phyloP scores from a whole-genome alignment of 1,284 basidiomycete genomes.

The Flammula alnicola region DNA sequence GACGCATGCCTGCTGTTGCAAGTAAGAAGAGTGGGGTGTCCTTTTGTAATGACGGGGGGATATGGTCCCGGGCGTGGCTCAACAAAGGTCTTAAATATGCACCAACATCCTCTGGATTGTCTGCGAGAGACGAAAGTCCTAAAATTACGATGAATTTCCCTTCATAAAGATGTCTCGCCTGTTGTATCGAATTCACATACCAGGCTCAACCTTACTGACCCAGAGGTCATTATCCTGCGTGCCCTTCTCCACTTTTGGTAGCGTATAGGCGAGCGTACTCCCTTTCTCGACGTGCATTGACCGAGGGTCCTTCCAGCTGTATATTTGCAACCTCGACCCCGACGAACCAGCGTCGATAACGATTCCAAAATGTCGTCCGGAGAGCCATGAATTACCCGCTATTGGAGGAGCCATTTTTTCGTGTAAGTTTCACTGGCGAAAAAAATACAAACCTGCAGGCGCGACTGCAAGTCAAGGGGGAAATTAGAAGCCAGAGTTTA shows the following conservation, averaged over 20 bases:
- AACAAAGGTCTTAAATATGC: slow-evolving; percentile 85
- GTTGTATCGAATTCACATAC: slow-evolving; percentile 53
- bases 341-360: slow-evolving; percentile 99
- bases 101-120: slow-evolving; percentile 71
- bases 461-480: no score
- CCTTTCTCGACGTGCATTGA: slow-evolving; percentile 51
- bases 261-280: slow-evolving; percentile 46
- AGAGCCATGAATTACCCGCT: slow-evolving; percentile 70
- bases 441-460: slow-evolving; percentile 1
- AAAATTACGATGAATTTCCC: slow-evolving; percentile 9
- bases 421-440: slow-evolving; percentile 6
- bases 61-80: slow-evolving; percentile 79
- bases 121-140: slow-evolving; percentile 90
- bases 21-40: slow-evolving; percentile 93
- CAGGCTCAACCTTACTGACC: slow-evolving; percentile 93
- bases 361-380: slow-evolving; percentile 87
- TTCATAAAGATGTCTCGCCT: slow-evolving; percentile 5
- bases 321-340: slow-evolving; percentile 94
- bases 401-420: slow-evolving; percentile 72
- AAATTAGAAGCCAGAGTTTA: neutral
- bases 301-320: slow-evolving; percentile 92
- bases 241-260: slow-evolving; percentile 93
- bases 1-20: slow-evolving; percentile 97
- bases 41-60: slow-evolving; percentile 84
- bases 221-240: slow-evolving; percentile 81